A percentile compares a stretch with the other conserved stretches of the same genome.
These are phyloP conservation scores for Globisporangium camurandrum DNA, from an alignment of 352 stramenopile species.

Conservation along the genomic window DNA sequence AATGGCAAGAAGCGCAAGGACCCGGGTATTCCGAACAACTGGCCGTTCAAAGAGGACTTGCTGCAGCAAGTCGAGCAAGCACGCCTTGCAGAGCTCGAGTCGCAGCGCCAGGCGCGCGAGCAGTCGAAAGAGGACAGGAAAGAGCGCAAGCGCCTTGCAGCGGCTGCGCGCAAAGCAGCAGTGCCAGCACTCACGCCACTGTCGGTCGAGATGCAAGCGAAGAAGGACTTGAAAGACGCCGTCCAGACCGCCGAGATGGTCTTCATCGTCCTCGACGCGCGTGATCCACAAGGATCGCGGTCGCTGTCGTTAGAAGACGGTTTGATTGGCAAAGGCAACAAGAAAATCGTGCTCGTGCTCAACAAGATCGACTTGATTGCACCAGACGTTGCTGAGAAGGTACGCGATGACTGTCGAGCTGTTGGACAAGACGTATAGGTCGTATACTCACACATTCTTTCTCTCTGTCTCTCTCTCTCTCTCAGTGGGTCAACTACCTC, in stretches of 20 bases:
- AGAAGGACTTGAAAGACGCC: slow-evolving; percentile 75
- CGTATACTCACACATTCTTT: neutral
- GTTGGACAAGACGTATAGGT: neutral
- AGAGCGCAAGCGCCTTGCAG: slow-evolving; percentile 42
- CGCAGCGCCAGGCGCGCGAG: slow-evolving; percentile 48
- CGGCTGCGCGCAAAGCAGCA: slow-evolving; percentile 21
- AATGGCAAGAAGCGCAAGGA: slow-evolving; percentile 95
- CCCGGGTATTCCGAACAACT: slow-evolving; percentile 97
- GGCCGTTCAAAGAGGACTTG: slow-evolving; percentile 97
- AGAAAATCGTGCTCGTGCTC: slow-evolving; percentile 96
- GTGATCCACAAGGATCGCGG: slow-evolving; percentile 95
- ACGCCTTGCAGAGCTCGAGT: slow-evolving; percentile 65
- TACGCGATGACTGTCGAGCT: slow-evolving; percentile 17
- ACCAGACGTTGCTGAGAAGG: slow-evolving; percentile 82
- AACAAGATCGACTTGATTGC: slow-evolving; percentile 99
- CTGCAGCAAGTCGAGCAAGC: slow-evolving; percentile 74
- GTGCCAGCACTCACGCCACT: slow-evolving; percentile 37
- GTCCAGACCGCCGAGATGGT: slow-evolving; percentile 58
- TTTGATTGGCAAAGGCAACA: slow-evolving; percentile 91
- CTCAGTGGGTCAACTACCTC: slow-evolving; percentile 86
- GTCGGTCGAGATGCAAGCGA: slow-evolving; percentile 67
- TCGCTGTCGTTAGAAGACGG: slow-evolving; percentile 92
- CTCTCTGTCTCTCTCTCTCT: neutral
- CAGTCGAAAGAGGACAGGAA: slow-evolving; percentile 65
- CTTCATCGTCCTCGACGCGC: slow-evolving; percentile 92